Evolutionary conservation across 1,139 yeast species (phyloP), one percentile per base, ranked within the genome.

Genomic region (Zygosaccharomyces pseudobailii): DNA sequence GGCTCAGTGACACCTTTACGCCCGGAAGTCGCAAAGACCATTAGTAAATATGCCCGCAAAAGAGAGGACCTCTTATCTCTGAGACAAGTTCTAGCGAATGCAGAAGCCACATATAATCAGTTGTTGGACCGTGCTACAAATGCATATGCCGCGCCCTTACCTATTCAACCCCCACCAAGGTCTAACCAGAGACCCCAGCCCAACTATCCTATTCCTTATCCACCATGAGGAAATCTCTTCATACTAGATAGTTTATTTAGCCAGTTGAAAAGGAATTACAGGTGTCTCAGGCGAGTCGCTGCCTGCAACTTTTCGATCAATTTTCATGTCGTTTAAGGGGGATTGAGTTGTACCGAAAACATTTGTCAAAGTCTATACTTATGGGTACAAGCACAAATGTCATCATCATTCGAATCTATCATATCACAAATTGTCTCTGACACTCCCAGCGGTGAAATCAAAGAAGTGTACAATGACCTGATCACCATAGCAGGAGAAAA

Each of bases 21-120:
- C 49, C 90, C 94, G 0, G 78, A 80, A 50, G 73, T 88, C 49
- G 87, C 87, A 7, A 78, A 78, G 57, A 69, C 80, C 57, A 83
- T 88, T 52, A 95, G 86, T 50, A 85, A 84, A 65, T 85, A 87
- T 62, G 74, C 87, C 33, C 78, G 76, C 40, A 75, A 88, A 55
- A 83, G 83, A 61, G 86, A 87, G 55, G 96, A 89, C 55, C 70
- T 89, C 48, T 70, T 80, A 55, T 77, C 77, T n/a, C 70, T 88
- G 58, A 83, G 88, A 59, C 78, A 78, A 52, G 84, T 86, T 55
- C 75, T 90, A 52, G 78, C 79, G 47, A 71, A 71, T 43, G 94
- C 95, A 27, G 78, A 86, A 42, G 73, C 76, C 47, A 70, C 76
- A 6, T 90, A 88, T 63, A 88, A 87, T 60, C 79, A 79, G 43